Percentiles rank a stretch among this genome's conserved stretches.
phyloP scores from a whole-genome alignment of 73 alveolate genomes.

The Paraurostyla sp. region DNA sequence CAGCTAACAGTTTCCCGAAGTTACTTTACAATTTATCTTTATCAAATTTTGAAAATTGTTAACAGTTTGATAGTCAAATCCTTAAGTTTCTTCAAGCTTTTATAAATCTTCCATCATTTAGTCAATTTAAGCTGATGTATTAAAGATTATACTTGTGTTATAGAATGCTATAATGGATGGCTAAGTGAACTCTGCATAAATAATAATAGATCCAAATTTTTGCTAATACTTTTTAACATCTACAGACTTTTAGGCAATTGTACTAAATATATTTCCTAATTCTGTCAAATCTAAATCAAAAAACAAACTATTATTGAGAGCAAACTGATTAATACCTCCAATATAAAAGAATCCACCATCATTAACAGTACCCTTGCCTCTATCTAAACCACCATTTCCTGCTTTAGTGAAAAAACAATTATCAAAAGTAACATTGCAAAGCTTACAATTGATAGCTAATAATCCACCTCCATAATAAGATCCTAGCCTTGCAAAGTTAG shows the following conservation, averaged over 20 bases:
- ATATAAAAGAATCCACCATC: constrained; percentile 26
- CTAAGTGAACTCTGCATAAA: constrained; percentile 15
- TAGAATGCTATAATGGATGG: not conserved
- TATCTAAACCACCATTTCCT: constrained; percentile 5
- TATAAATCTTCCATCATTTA: too few relatives aligned
- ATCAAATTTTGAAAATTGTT: not conserved
- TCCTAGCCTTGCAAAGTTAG: not conserved
- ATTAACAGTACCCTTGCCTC: constrained; percentile 29
- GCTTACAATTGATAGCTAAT: not conserved
- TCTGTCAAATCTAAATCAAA: not conserved
- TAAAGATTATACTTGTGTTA: too few relatives aligned
- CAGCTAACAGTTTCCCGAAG: not conserved
- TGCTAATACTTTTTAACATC: not conserved
- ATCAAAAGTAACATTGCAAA: not conserved
- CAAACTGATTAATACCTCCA: not conserved
- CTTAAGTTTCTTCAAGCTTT: too few relatives aligned
- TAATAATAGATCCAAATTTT: not conserved
- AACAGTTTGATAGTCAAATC: too few relatives aligned
- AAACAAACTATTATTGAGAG: not conserved
- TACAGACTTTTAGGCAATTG: not conserved
- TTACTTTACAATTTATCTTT: not conserved
- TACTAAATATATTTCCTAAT: not conserved
- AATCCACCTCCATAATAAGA: constrained; percentile 18
- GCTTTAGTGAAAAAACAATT: not conserved
- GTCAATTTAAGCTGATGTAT: too few relatives aligned